Evolutionary conservation across 176 grass and related monocot genomes (phyloP).

Genomic region (Avena eriantha): DNA sequence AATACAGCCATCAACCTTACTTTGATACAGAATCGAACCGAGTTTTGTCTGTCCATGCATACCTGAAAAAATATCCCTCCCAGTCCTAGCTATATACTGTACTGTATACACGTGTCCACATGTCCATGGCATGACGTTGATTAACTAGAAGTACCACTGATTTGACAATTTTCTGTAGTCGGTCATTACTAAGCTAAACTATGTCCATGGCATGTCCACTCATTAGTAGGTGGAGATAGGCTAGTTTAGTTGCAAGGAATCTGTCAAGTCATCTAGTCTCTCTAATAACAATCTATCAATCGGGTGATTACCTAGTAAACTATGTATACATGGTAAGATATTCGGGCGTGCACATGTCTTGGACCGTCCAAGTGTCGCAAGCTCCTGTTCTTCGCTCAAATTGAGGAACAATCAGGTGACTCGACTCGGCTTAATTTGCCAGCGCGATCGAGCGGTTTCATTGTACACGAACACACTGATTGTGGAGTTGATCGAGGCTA

Average conservation of each 20-base stretch:
- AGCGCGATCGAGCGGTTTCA: not conserved
- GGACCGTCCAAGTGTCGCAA: conserved; percentile 28
- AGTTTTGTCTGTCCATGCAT: not conserved
- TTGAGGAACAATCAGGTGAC: not conserved
- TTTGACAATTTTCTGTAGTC: not conserved
- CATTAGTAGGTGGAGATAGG: not conserved
- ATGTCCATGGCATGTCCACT: no score
- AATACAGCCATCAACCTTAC: no score
- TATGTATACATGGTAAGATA: not conserved
- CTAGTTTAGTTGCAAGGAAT: not conserved
- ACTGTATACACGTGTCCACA: not conserved
- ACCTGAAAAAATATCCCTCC: not conserved
- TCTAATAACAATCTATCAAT: not conserved
- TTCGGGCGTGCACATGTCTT: not conserved
- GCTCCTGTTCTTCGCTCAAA: not conserved
- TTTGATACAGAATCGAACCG: no score
- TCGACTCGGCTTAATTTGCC: not conserved
- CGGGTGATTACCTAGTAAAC: conserved; percentile 1
- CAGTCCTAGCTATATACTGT: not conserved
- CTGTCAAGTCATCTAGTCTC: not conserved
- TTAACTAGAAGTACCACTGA: not conserved
- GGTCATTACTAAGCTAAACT: not conserved
- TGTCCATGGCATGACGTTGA: not conserved
- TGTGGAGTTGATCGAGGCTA: not conserved
- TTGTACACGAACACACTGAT: not conserved